Percentiles rank a stretch among this genome's conserved stretches.
Evolutionary conservation across 129 eudicot species (phyloP).

Genomic region (Centaurea solstitialis): DNA sequence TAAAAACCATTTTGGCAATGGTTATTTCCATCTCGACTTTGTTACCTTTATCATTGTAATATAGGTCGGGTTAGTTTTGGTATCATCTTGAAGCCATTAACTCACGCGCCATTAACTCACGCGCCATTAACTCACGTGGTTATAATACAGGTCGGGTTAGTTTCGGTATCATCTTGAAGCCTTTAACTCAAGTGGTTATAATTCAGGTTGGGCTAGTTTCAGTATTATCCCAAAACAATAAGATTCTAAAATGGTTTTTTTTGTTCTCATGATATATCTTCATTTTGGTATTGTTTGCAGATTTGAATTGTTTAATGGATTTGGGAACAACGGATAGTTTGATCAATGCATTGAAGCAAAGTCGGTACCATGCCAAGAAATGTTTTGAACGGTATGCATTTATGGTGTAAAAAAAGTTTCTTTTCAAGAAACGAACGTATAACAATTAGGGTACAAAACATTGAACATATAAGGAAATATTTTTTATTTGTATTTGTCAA

Average conservation of each 20-base stretch:
- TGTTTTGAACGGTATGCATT: slow-evolving; percentile 66
- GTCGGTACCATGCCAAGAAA: slow-evolving; percentile 75
- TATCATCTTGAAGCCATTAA: background rate
- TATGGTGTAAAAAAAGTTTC: background rate
- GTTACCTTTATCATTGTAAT: slow-evolving; percentile 29
- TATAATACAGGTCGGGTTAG: background rate
- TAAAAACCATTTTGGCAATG: slow-evolving; percentile 15
- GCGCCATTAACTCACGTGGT: background rate
- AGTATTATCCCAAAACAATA: no score
- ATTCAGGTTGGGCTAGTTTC: no score
- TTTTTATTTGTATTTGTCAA: background rate
- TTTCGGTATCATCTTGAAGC: background rate
- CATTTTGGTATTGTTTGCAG: background rate
- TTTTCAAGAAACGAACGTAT: background rate
- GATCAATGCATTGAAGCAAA: slow-evolving; percentile 65
- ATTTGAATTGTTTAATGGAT: slow-evolving; percentile 45
- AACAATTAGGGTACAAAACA: background rate
- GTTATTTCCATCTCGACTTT: slow-evolving; percentile 3
- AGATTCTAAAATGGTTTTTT: background rate
- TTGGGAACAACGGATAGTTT: slow-evolving; percentile 50
- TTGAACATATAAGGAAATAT: background rate
- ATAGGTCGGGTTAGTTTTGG: background rate
- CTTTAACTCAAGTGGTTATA: background rate
- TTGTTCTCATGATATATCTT: background rate
- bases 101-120: no score